A percentile compares a stretch with the other conserved stretches of the same genome.
Conservation (phyloP, 345 rosid genomes). For the Hibiscus trionum region DNA sequence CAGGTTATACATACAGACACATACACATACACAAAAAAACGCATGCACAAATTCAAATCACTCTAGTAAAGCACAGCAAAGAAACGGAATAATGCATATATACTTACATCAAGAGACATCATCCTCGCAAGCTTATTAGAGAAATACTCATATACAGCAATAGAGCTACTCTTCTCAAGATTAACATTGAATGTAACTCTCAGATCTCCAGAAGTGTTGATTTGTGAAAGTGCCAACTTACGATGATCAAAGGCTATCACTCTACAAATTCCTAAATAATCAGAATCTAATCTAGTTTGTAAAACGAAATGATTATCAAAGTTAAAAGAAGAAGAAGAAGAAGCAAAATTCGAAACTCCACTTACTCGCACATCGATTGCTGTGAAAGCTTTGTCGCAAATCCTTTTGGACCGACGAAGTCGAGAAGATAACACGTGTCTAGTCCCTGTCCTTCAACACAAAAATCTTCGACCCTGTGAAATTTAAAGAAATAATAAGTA, state of each 20-base stretch:
- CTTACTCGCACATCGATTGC: conserved; percentile 54
- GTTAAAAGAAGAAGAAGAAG: not conserved
- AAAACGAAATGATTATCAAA: not conserved
- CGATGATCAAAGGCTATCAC: conserved; percentile 80
- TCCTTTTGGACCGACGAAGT: conserved; percentile 54
- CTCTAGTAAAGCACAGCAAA: not conserved
- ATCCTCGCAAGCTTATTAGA: conserved; percentile 35
- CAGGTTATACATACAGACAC: not conserved
- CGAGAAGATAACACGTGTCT: conserved; percentile 42
- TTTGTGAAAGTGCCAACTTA: conserved; percentile 30
- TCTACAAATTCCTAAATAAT: conserved; percentile 24
- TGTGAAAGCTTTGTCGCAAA: conserved; percentile 30
- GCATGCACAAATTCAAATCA: not conserved
- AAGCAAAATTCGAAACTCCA: not conserved
- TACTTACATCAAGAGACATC: conserved; percentile 36
- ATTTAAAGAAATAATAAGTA: not conserved
- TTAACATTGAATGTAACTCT: conserved; percentile 34
- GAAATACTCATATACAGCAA: conserved; percentile 58
- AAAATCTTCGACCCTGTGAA: conserved; percentile 7
- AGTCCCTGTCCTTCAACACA: not conserved
- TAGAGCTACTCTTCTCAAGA: conserved; percentile 61
- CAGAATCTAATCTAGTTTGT: not conserved
- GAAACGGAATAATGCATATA: not conserved
- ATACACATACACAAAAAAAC: not conserved
- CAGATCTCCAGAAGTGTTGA: conserved; percentile 20